Evolutionary conservation across 2,329 filamentous ascomycete genomes (phyloP).

Genomic region (Pseudopithomyces chartarum): DNA sequence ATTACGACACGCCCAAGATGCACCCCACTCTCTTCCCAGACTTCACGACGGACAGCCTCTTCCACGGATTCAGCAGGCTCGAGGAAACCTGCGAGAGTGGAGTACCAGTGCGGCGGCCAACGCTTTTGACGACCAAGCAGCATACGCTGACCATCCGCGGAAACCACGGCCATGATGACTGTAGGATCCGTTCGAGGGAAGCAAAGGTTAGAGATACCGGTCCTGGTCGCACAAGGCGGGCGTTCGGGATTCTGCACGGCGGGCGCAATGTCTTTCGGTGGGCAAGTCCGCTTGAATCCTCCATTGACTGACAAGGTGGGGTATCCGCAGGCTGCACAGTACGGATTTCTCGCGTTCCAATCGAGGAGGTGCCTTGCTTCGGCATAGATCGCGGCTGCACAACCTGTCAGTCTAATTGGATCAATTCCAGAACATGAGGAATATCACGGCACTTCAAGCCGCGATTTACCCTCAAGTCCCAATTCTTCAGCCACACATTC

Average conservation of each 20-base stretch:
- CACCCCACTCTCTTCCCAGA: slow-evolving; percentile 57
- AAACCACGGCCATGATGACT: slow-evolving; percentile 93
- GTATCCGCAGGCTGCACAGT: slow-evolving; percentile 87
- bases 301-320: slow-evolving; percentile 78
- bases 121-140: slow-evolving; percentile 84
- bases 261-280: slow-evolving; percentile 67
- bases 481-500: neutral
- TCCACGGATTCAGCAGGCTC: slow-evolving; percentile 58
- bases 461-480: neutral
- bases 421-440: neutral
- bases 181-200: slow-evolving; percentile 94
- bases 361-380: slow-evolving; percentile 87
- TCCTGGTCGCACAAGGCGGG: slow-evolving; percentile 77
- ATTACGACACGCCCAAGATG: slow-evolving; percentile 56
- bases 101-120: slow-evolving; percentile 86
- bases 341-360: slow-evolving; percentile 93
- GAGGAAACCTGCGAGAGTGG: slow-evolving; percentile 69
- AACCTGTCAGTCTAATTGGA: neutral
- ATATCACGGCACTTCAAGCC: neutral
- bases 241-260: slow-evolving; percentile 57
- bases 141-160: slow-evolving; percentile 74
- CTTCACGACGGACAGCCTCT: slow-evolving; percentile 57
- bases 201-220: slow-evolving; percentile 84
- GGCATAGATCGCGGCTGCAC: slow-evolving; percentile 81
- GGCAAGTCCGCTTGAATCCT: slow-evolving; percentile 80